Evolutionary conservation across 805 yeast species (phyloP), one percentile per base, ranked within the genome.

Genomic region (Wickerhamomyces sydowiorum): DNA sequence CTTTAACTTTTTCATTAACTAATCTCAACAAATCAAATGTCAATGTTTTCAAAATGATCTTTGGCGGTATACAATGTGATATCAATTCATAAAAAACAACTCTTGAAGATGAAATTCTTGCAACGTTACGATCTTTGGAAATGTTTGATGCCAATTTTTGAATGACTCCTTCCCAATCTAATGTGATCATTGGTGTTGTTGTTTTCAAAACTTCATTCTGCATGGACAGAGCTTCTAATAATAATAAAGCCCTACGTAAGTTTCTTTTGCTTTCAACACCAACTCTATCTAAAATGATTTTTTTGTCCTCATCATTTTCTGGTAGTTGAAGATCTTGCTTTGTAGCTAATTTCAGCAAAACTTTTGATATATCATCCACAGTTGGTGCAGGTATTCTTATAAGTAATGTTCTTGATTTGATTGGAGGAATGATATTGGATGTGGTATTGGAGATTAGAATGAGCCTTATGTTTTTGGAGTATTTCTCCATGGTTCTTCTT

Each of bases 401-500:
- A 45, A 91, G 70, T 40, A 93, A 66, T 8, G 97, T 89, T 66
- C 99, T 82, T 20, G 97, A 90, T 55, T 86, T 84, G 48, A 93
- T 93, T 10, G 99, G 99, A 3, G 88, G 82, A 45, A 93, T 91
- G 45, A 93, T 90, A 49, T 86, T 86, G 19, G 96, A 86, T 21
- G 96, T 86, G 3, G 96, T 78, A 58, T 88, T 91, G 52, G 96
- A 86, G 18, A 93, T 73, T 67, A 93, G 67, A 28, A 93, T 76
- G 48, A 93, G 68, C 46, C 99, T 76, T 51, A 93, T 79, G 57
- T 88, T 90, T 20, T 83, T 74, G 2, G 97, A 86, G 62, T 88
- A 90, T 60, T 88, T 90, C 59, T 90, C 97, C 96, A 90, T 90
- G 1, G 96, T 90, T 64, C 97, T 76, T 73, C 97, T 80, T 47